Evolutionary conservation across 2,329 filamentous ascomycete genomes (phyloP).

Genomic region (Coniosporium tulheliwenetii): DNA sequence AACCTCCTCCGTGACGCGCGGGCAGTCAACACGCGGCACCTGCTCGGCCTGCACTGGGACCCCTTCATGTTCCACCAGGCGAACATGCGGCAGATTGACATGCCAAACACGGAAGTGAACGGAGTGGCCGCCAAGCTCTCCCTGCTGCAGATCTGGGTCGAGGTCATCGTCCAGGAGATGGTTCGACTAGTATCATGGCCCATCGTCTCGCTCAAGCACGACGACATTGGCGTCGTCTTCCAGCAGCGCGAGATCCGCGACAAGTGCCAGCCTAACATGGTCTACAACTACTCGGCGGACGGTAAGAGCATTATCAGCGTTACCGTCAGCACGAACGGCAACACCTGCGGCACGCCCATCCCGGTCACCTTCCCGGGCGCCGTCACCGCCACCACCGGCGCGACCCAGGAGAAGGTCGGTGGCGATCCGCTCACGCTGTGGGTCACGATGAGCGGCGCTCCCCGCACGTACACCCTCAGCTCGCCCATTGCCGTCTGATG

Average conservation of each 20-base stretch:
- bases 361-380: conserved; percentile 38
- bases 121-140: conserved; percentile 30
- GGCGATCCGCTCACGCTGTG: conserved; percentile 23
- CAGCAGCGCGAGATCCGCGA: conserved; percentile 38
- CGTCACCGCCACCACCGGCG: conserved; percentile 26
- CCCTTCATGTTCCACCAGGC: conserved; percentile 51
- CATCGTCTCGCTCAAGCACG: conserved; percentile 38
- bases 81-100: conserved; percentile 37
- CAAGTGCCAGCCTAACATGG: conserved; percentile 33
- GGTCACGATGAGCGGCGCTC: conserved; percentile 20
- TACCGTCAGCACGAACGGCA: conserved; percentile 32
- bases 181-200: conserved; percentile 38
- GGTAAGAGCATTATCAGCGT: conserved; percentile 32
- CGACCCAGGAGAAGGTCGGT: conserved; percentile 36
- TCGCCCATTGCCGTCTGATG: conserved; percentile 5
- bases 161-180: conserved; percentile 38
- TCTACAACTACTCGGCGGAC: conserved; percentile 27
- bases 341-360: conserved; percentile 35
- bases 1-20: conserved; percentile 36
- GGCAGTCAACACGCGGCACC: conserved; percentile 37
- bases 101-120: conserved; percentile 31
- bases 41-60: conserved; percentile 40
- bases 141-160: conserved; percentile 42
- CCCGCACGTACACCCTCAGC: conserved; percentile 16
- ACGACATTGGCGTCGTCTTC: conserved; percentile 37